These are phyloP conservation scores for Takakia lepidozioides DNA, from an alignment of 225 moss, liverwort and hornwort genomes.

Conservation along the genomic window DNA sequence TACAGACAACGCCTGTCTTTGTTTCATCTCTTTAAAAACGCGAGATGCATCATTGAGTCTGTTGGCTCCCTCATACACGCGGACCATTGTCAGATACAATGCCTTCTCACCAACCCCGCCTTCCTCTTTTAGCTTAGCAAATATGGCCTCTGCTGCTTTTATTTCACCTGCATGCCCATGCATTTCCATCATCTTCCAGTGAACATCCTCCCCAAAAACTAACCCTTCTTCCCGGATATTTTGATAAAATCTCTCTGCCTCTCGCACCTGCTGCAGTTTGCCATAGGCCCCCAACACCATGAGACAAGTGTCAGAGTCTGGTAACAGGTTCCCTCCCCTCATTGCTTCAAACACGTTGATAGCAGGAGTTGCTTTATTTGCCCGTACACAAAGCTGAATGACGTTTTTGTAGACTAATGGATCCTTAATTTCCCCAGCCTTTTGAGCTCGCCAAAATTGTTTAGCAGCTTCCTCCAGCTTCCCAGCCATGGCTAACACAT, in stretches of 20 bases:
- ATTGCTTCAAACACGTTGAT: conserved; percentile 71
- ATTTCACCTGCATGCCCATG: conserved; percentile 63
- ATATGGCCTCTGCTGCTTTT: conserved; percentile 55
- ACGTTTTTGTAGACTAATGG: conserved; percentile 68
- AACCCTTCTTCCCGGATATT: conserved; percentile 61
- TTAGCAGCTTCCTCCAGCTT: conserved; percentile 83
- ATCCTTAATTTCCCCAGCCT: conserved; percentile 61
- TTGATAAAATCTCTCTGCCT: conserved; percentile 56
- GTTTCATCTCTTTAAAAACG: conserved; percentile 66
- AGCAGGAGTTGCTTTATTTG: conserved; percentile 39
- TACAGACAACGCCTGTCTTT: conserved; percentile 23
- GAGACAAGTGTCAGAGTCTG: conserved; percentile 66
- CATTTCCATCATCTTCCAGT: conserved; percentile 78
- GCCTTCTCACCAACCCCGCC: conserved; percentile 56
- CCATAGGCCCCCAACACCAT: conserved; percentile 52
- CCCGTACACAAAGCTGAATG: conserved; percentile 52
- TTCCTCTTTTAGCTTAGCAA: conserved; percentile 55
- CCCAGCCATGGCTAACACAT: conserved; percentile 81
- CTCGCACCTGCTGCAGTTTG: conserved; percentile 28
- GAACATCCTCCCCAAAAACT: conserved; percentile 56
- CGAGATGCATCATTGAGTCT: conserved; percentile 78
- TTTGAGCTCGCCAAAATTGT: conserved; percentile 72
- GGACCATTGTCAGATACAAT: conserved; percentile 61
- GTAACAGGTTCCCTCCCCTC: conserved; percentile 40
- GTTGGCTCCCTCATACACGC: conserved; percentile 69